Evolutionary conservation across 345 rosid species (phyloP), one percentile per base, ranked within the genome.

Genomic region (Trapa bicornis): DNA sequence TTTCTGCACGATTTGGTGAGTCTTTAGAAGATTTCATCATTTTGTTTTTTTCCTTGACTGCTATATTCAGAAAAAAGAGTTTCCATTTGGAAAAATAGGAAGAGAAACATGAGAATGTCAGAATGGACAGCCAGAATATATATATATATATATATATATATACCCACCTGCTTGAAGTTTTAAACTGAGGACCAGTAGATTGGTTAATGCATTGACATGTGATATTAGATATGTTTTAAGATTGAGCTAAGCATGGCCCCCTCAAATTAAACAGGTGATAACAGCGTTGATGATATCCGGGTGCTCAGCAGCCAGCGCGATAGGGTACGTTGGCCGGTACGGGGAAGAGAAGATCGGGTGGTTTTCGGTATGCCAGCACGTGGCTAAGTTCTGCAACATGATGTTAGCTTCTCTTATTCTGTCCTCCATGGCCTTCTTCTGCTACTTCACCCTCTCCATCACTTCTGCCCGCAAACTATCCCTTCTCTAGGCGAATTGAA

Each of bases 1-100:
- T 77, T 79, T 58, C 6, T 84, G 61, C 87, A 77, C 62, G 94
- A 87, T 62, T 39, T 80, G 81, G 93, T 85, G 76, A 76, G 79
- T 65, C 32, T 13, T 68, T 35, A 35, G 63, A 58, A 17, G 6
- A 2, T 2, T 50, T 50, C 6, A 0, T 17, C 48, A 7, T 3
- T 13, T 45, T 41, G 43, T 41, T 41, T 41, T 41, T 41, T 47
- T 8, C 48, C 48, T 13, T 29, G 65, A 15, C 0, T 42, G 41
- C 43, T 48, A 22, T 66, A n/a, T 41, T 41, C 7, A 8, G 7
- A 8, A 41, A 41, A 41, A 8, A 41, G 43, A 22, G 29, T 22
- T 22, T 41, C 43, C 43, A 2, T 41, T 41, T 41, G 4, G 43
- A 4, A 41, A 41, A 41, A 8, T 41, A 41, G 1, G 43, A 41